Percentiles rank a stretch among this genome's conserved stretches.
These are phyloP conservation scores for Geotrichum australiense DNA, from an alignment of 1,139 yeast genomes.

Conservation along the genomic window DNA sequence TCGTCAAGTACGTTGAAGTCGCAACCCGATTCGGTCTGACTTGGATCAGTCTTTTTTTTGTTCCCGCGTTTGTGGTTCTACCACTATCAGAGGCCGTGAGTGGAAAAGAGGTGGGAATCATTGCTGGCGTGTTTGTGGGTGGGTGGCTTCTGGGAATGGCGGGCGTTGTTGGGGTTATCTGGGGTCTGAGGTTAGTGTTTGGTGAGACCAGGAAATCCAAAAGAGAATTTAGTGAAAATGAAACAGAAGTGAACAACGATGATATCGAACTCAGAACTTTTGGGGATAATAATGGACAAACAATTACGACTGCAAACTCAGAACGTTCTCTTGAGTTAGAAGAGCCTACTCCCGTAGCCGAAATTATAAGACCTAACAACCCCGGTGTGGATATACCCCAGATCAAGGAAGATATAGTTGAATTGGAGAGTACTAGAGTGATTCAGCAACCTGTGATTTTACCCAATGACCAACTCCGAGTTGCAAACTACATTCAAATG, in stretches of 20 bases:
- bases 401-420: neutral
- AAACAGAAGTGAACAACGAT: neutral
- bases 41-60: slow-evolving; percentile 75
- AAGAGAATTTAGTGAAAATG: neutral
- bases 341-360: slow-evolving; percentile 16
- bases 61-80: slow-evolving; percentile 66
- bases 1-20: slow-evolving; percentile 47
- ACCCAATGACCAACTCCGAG: slow-evolving; percentile 17
- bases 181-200: slow-evolving; percentile 37
- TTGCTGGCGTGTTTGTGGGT: slow-evolving; percentile 63
- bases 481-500: slow-evolving; percentile 39
- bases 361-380: slow-evolving; percentile 21
- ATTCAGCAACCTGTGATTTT: slow-evolving; percentile 1
- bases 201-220: slow-evolving; percentile 30
- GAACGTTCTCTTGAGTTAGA: neutral
- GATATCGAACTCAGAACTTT: slow-evolving; percentile 6
- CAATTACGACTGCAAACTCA: neutral
- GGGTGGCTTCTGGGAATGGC: slow-evolving; percentile 54
- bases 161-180: slow-evolving; percentile 43
- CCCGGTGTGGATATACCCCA: slow-evolving; percentile 23
- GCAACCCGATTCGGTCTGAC: slow-evolving; percentile 63
- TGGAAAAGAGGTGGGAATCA: slow-evolving; percentile 61
- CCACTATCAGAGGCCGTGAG: slow-evolving; percentile 61
- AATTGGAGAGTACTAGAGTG: neutral
- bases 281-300: neutral